A percentile compares a stretch with the other conserved stretches of the same genome.
phyloP scores from a whole-genome alignment of 768 basidiomycete species.

The Leccinum barrowsii region DNA sequence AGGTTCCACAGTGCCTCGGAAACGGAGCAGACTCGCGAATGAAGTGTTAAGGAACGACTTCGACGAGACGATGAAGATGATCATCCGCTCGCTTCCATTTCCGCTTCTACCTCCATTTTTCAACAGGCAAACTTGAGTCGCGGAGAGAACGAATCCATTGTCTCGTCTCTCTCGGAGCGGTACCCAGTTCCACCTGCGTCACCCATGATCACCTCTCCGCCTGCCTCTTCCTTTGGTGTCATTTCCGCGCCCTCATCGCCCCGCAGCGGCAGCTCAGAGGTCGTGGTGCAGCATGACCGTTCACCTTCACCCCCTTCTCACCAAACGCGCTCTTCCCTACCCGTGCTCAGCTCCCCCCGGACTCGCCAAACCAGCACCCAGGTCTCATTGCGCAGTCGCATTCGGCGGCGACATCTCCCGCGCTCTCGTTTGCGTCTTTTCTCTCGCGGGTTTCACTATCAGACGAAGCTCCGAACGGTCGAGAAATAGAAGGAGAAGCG shows the following conservation, averaged over 20 bases:
- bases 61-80: not conserved
- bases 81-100: not conserved
- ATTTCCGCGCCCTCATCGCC: slow-evolving; percentile 23
- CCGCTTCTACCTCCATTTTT: not conserved
- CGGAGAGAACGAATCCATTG: slow-evolving; percentile 1
- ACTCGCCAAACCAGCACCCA: not conserved
- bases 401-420: slow-evolving; percentile 11
- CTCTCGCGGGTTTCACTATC: slow-evolving; percentile 28
- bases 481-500: slow-evolving; percentile 47
- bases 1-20: slow-evolving; percentile 8
- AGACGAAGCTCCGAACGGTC: slow-evolving; percentile 57
- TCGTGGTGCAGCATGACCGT: slow-evolving; percentile 3
- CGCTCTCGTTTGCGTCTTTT: slow-evolving; percentile 23
- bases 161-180: slow-evolving; percentile 30
- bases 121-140: not conserved
- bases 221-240: slow-evolving; percentile 22
- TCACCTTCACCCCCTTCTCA: not conserved
- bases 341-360: slow-evolving; percentile 16
- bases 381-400: not conserved
- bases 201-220: slow-evolving; percentile 26
- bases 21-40: slow-evolving; percentile 19
- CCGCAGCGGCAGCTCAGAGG: slow-evolving; percentile 15
- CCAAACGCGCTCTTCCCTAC: not conserved
- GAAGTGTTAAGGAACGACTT: slow-evolving; percentile 1
- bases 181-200: slow-evolving; percentile 30